A percentile compares a stretch with the other conserved stretches of the same genome.
These are phyloP conservation scores for Ramaria rubella DNA, from an alignment of 768 basidiomycete species.

Conservation along the genomic window DNA sequence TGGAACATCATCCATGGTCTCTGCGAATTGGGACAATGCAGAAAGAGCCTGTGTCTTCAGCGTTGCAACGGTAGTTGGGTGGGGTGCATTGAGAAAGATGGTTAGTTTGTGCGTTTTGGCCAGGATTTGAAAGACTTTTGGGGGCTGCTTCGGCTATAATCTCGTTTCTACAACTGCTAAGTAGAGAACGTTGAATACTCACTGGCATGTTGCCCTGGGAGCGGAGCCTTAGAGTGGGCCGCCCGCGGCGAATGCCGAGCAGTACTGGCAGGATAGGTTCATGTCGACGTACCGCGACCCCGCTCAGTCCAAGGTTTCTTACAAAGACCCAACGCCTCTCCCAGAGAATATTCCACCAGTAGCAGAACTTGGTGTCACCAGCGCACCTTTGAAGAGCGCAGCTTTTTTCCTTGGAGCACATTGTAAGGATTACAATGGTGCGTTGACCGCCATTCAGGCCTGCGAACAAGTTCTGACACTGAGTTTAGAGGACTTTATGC, in stretches of 20 bases:
- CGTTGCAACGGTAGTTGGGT: constrained; percentile 46
- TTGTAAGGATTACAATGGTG: constrained; percentile 96
- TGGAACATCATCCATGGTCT: constrained; percentile 30
- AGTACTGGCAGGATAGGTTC: not conserved
- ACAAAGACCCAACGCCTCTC: constrained; percentile 60
- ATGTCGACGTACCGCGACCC: constrained; percentile 37
- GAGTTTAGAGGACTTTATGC: constrained; percentile 83
- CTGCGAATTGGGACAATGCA: constrained; percentile 34
- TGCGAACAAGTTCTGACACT: not conserved
- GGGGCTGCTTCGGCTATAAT: constrained; percentile 36
- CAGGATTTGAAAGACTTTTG: constrained; percentile 61
- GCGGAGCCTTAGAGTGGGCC: not conserved
- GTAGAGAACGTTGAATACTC: not conserved
- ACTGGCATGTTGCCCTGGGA: not conserved
- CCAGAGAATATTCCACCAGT: constrained; percentile 69
- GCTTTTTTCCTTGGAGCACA: constrained; percentile 95
- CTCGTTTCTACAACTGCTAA: not conserved
- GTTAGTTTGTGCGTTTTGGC: constrained; percentile 70
- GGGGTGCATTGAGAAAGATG: constrained; percentile 50
- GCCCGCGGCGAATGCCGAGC: not conserved
- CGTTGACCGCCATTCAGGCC: constrained; percentile 21
- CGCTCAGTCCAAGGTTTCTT: constrained; percentile 41
- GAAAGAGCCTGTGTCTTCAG: constrained; percentile 59
- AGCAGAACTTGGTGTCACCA: constrained; percentile 81
- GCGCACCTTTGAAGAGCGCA: constrained; percentile 91